Evolutionary conservation across 2,329 filamentous ascomycete genomes (phyloP), one percentile per base, ranked within the genome.

Genomic region (Colletotrichum salicis): DNA sequence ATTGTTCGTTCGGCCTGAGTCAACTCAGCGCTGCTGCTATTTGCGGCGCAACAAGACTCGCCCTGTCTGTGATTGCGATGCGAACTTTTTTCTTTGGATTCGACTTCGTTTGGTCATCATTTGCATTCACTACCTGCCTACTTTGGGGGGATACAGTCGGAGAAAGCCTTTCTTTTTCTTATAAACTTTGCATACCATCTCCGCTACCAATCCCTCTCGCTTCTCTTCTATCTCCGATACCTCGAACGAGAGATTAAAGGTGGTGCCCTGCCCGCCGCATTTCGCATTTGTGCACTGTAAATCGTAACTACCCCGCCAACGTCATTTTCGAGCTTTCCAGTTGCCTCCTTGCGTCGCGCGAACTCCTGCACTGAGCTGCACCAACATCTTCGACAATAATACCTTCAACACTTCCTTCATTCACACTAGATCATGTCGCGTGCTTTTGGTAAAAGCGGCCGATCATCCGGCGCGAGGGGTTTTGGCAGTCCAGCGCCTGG

Each of bases 1-100:
- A 67, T 63, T 54, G 37, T 64, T n/a, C 41, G 2, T 19, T 48
- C 70, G 70, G 70, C 70, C 70, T 72, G 70, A 72, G 70, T 72
- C 70, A 70, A 72, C 54, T 51, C 24, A 19, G 11, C 8, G 12
- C 51, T 45, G 8, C 22, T 29, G 10, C 10, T 35, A 31, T 61
- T 31, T 67, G 56, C 63, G 45, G 31, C 35, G 56, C 48, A 56
- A 37, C 29, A 45, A 62, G 27, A 41, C n/a, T 2, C 33, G 8
- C 7, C 33, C 33, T 11, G 10, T 48, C 33, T 58, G 57, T 51
- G 51, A 67, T 67, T 48, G 55, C 68, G 57, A 62, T 33, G 27
- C 24, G 37, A 61, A 33, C 27, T 33, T 51, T 51, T 22, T 29
- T 64, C n/a, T 52, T 55, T 56, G 41, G 11, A 56, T 22, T 8